Evolutionary conservation across 768 basidiomycete genomes (phyloP).

Genomic region (Collybiopsis luxurians): DNA sequence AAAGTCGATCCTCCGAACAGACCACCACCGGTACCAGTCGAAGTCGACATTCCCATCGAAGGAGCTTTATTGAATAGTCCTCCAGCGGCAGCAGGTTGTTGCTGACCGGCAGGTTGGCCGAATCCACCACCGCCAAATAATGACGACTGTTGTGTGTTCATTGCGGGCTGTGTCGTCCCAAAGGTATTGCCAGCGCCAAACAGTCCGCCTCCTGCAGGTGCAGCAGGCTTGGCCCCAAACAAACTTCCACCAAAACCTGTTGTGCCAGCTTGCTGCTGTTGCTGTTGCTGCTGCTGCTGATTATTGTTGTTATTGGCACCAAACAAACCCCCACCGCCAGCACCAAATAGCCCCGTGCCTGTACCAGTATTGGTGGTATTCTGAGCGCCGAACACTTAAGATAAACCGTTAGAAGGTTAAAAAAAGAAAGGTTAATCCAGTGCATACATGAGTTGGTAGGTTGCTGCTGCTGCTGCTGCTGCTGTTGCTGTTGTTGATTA

Average conservation of each 20-base stretch:
- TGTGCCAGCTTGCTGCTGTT: slow-evolving; percentile 30
- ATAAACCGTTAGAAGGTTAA: not conserved
- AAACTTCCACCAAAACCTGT: slow-evolving; percentile 28
- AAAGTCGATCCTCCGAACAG: slow-evolving; percentile 36
- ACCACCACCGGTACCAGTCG: slow-evolving; percentile 37
- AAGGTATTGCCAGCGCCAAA: slow-evolving; percentile 30
- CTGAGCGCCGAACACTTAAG: slow-evolving; percentile 34
- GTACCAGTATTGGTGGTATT: slow-evolving; percentile 23
- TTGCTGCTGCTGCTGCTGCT: slow-evolving; percentile 29
- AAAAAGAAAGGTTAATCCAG: not conserved
- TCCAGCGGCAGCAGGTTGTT: slow-evolving; percentile 42
- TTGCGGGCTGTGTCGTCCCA: slow-evolving; percentile 35
- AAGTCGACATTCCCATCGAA: slow-evolving; percentile 39
- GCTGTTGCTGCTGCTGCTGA: slow-evolving; percentile 35
- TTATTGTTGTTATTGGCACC: slow-evolving; percentile 24
- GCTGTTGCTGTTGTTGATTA: slow-evolving; percentile 32
- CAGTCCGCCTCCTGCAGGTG: slow-evolving; percentile 29
- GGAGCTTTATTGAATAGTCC: slow-evolving; percentile 53
- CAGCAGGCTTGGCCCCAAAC: slow-evolving; percentile 43
- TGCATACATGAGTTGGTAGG: slow-evolving; percentile 27
- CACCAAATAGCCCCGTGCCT: slow-evolving; percentile 32
- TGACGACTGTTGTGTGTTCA: slow-evolving; percentile 26
- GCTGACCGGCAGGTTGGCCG: slow-evolving; percentile 40
- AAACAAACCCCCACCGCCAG: slow-evolving; percentile 26
- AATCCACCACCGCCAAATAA: slow-evolving; percentile 51